These are phyloP conservation scores for Pythium volutum DNA, from an alignment of 352 stramenopile species.

Conservation along the genomic window DNA sequence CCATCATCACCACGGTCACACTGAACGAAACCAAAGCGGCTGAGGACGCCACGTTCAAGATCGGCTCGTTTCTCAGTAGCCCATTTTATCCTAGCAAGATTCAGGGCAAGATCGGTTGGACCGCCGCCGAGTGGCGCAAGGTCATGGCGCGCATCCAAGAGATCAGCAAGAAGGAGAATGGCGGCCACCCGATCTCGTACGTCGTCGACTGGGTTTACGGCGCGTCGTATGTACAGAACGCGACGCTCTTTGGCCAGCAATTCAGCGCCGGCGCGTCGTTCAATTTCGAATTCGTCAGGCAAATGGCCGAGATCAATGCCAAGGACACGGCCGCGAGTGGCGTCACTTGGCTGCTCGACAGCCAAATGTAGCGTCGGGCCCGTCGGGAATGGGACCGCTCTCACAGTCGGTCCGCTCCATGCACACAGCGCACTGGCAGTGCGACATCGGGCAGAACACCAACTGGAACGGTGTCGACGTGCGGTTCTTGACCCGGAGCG, in stretches of 20 bases:
- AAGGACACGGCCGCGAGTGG: slow-evolving; percentile 61
- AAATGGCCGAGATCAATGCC: slow-evolving; percentile 48
- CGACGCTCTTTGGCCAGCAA: slow-evolving; percentile 68
- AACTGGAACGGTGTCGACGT: neutral
- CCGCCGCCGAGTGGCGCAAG: slow-evolving; percentile 47
- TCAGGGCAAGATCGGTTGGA: no score
- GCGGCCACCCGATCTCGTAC: slow-evolving; percentile 54
- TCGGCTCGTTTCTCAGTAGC: slow-evolving; percentile 67
- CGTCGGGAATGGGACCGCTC: neutral
- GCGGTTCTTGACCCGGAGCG: neutral
- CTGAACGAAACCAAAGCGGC: slow-evolving; percentile 44
- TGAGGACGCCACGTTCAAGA: slow-evolving; percentile 51
- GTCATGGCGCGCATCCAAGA: slow-evolving; percentile 53
- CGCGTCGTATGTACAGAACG: slow-evolving; percentile 59
- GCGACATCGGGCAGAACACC: neutral
- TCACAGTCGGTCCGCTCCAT: neutral
- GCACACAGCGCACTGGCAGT: neutral
- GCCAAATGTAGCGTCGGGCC: neutral
- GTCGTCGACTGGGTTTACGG: slow-evolving; percentile 75
- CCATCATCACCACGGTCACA: slow-evolving; percentile 54
- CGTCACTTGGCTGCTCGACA: no score
- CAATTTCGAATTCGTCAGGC: slow-evolving; percentile 45
- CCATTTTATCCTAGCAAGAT: no score
- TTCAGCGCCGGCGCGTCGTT: slow-evolving; percentile 77
- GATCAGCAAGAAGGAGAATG: slow-evolving; percentile 41